Percentiles rank a stretch among this genome's conserved stretches.
Evolutionary conservation across 495 filamentous ascomycete genomes (phyloP).

Genomic region (Xylaria curta): DNA sequence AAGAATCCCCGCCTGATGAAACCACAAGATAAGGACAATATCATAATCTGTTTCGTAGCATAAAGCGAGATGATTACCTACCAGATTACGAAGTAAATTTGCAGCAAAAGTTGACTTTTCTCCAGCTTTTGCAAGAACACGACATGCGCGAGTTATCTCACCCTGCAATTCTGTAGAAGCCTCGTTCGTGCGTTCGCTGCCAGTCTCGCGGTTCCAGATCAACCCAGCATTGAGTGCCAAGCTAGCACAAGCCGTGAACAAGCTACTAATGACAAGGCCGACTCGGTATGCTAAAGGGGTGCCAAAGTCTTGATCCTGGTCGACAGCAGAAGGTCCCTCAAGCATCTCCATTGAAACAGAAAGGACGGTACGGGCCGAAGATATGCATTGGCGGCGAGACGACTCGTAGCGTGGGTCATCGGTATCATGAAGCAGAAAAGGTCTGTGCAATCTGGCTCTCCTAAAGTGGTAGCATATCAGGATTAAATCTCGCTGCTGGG

Average conservation of each 20-base stretch:
- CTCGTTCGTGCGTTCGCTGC: neutral
- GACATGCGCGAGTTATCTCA: constrained; percentile 18
- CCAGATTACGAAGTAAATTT: constrained; percentile 20
- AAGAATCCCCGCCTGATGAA: neutral
- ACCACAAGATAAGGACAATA: neutral
- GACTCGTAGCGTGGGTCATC: constrained; percentile 9
- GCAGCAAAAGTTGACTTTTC: constrained; percentile 22
- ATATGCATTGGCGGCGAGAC: constrained; percentile 22
- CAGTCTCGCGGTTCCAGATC: neutral
- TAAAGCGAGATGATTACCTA: neutral
- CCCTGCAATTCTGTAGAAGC: neutral
- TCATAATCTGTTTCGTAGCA: neutral
- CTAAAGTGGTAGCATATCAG: constrained; percentile 30
- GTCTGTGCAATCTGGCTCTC: constrained; percentile 34
- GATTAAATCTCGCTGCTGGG: constrained; percentile 31
- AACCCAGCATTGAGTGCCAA: constrained; percentile 13
- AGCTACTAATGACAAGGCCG: constrained; percentile 26
- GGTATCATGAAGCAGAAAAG: constrained; percentile 33
- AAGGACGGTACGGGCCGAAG: constrained; percentile 22
- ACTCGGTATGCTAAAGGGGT: constrained; percentile 12
- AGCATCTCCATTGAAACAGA: constrained; percentile 15
- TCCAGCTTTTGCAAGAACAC: constrained; percentile 18
- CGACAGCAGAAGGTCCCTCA: neutral
- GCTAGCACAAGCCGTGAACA: constrained; percentile 24
- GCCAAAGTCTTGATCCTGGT: neutral